Conservation (phyloP, 495 filamentous ascomycete genomes). For the Neurospora sp. region DNA sequence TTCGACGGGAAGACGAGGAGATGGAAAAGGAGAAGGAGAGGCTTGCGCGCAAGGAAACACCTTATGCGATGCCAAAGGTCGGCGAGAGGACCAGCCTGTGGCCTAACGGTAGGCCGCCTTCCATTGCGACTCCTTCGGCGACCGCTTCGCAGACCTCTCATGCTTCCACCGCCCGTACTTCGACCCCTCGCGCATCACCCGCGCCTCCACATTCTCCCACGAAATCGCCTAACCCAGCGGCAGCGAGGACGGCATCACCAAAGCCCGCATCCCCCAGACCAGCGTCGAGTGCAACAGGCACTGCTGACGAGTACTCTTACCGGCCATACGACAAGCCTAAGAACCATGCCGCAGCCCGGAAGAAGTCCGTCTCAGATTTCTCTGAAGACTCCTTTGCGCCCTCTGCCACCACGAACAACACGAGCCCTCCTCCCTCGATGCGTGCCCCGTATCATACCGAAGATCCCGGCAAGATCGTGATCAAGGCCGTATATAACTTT, state of each 20-base stretch:
- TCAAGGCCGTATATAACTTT: constrained; percentile 84
- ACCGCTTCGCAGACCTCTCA: constrained; percentile 1
- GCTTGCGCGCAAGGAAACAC: constrained; percentile 27
- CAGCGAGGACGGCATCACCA: neutral
- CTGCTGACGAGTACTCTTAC: constrained; percentile 63
- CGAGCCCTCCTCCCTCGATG: constrained; percentile 70
- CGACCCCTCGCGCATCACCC: neutral
- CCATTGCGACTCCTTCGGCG: constrained; percentile 19
- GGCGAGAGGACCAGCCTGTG: constrained; percentile 49
- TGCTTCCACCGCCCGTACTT: neutral
- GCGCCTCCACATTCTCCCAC: constrained; percentile 8
- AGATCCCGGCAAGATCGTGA: constrained; percentile 89
- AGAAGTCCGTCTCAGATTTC: constrained; percentile 52
- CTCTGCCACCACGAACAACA: constrained; percentile 72
- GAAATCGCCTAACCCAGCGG: neutral
- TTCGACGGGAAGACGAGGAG: constrained; percentile 12
- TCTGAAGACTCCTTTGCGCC: constrained; percentile 80
- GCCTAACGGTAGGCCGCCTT: constrained; percentile 36
- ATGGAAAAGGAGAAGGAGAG: constrained; percentile 20
- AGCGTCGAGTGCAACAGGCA: constrained; percentile 42
- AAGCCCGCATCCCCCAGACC: constrained; percentile 13
- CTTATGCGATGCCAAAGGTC: constrained; percentile 42
- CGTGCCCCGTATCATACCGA: constrained; percentile 68
- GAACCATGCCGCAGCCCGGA: constrained; percentile 30
- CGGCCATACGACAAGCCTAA: constrained; percentile 73